Conservation (phyloP, 179 eudicot species). For the Beta corolliflora region DNA sequence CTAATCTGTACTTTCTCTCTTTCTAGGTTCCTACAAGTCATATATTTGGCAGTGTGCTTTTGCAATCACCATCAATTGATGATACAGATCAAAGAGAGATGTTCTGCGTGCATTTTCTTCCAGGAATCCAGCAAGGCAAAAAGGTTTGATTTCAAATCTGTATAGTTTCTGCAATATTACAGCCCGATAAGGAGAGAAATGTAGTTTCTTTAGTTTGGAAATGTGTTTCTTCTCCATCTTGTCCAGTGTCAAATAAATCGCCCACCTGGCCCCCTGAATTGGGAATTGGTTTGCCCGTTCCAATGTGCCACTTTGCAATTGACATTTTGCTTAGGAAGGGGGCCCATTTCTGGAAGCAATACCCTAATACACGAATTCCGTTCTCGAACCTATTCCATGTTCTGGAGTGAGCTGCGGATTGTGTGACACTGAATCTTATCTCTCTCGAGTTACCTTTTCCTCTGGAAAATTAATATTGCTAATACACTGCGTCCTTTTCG, state of each 20-base stretch:
- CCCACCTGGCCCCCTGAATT: too few species aligned
- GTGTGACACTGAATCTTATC: neutral
- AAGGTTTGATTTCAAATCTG: slow-evolving; percentile 42
- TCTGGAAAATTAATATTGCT: neutral
- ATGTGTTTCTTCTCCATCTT: neutral
- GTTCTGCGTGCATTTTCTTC: slow-evolving; percentile 65
- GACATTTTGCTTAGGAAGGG: too few species aligned
- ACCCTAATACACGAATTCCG: too few species aligned
- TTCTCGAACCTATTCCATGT: too few species aligned
- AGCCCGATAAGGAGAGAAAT: neutral
- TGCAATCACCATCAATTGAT: slow-evolving; percentile 63
- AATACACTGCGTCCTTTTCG: slow-evolving; percentile 11
- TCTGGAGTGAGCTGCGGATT: too few species aligned
- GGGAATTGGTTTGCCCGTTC: too few species aligned
- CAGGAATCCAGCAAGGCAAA: slow-evolving; percentile 51
- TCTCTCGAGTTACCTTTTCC: neutral
- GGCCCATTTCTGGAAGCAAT: too few species aligned
- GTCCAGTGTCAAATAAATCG: neutral
- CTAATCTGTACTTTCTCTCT: slow-evolving; percentile 19
- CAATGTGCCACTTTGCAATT: too few species aligned
- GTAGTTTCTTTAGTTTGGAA: neutral
- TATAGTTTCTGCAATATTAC: neutral
- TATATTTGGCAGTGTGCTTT: slow-evolving; percentile 65
- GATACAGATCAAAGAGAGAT: slow-evolving; percentile 75
- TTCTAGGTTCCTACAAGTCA: slow-evolving; percentile 58